These are phyloP conservation scores for Tolypocladium ophioglossoides DNA, from an alignment of 2,329 filamentous ascomycete genomes.

Conservation along the genomic window DNA sequence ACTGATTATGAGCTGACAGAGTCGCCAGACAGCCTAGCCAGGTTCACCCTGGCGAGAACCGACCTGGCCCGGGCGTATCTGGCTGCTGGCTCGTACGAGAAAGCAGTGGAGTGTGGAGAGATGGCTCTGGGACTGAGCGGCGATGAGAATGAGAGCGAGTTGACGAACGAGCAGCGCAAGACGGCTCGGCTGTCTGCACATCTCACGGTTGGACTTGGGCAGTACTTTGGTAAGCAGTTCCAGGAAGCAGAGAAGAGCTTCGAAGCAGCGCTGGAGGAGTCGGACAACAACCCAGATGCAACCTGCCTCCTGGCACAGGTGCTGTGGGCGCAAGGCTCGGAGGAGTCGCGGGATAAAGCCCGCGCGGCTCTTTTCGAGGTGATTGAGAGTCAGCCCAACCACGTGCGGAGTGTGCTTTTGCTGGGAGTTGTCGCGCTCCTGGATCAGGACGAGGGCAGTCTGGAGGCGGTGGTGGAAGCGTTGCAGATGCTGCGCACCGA, in stretches of 20 bases:
- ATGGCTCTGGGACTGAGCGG: constrained; percentile 68
- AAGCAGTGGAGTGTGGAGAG: constrained; percentile 71
- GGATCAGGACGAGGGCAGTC: constrained; percentile 66
- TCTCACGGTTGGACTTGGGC: constrained; percentile 72
- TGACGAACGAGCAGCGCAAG: constrained; percentile 52
- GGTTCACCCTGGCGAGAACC: constrained; percentile 72
- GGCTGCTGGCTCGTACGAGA: constrained; percentile 50
- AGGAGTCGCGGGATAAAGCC: constrained; percentile 63
- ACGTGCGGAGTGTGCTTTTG: constrained; percentile 70
- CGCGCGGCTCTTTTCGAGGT: constrained; percentile 71
- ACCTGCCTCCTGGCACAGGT: constrained; percentile 84
- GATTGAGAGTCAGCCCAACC: constrained; percentile 61
- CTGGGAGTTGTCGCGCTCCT: constrained; percentile 76
- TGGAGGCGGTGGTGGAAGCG: constrained; percentile 72
- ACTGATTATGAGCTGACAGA: constrained; percentile 77
- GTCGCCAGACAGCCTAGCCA: constrained; percentile 59
- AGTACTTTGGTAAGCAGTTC: constrained; percentile 59
- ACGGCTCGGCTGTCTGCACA: constrained; percentile 75
- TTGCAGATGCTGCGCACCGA: constrained; percentile 62
- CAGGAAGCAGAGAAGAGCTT: constrained; percentile 70
- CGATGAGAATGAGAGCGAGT: constrained; percentile 57
- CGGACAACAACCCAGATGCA: constrained; percentile 66
- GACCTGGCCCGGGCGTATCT: constrained; percentile 82
- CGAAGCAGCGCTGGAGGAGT: constrained; percentile 67
- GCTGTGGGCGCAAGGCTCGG: constrained; percentile 78